These are phyloP conservation scores for Mycena sp. DNA, from an alignment of 1,284 basidiomycete species.

Conservation along the genomic window DNA sequence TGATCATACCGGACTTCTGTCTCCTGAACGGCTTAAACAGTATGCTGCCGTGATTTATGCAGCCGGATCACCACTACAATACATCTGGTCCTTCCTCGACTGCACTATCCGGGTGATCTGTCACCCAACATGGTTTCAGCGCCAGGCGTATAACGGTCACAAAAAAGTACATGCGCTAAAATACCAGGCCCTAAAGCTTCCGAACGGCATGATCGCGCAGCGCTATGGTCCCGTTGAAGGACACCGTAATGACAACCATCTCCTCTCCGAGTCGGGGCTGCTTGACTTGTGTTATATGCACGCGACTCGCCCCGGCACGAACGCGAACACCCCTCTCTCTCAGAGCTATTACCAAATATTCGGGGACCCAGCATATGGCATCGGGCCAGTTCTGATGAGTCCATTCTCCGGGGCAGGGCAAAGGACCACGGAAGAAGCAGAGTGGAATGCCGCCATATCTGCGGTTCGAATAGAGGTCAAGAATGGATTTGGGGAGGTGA, in stretches of 20 bases:
- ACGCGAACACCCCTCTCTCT: slow-evolving; percentile 2
- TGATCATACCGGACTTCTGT: no score
- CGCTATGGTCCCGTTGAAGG: no score
- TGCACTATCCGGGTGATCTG: no score
- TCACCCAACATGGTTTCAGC: no score
- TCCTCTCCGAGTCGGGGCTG: slow-evolving; percentile 27
- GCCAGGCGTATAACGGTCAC: no score
- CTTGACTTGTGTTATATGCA: slow-evolving; percentile 9
- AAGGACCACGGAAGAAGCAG: slow-evolving; percentile 24
- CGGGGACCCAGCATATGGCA: slow-evolving; percentile 40
- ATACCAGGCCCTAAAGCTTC: no score
- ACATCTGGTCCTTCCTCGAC: no score
- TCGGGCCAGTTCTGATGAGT: slow-evolving; percentile 31
- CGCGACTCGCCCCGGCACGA: neutral
- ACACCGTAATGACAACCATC: slow-evolving; percentile 31
- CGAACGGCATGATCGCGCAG: no score
- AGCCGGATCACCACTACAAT: no score
- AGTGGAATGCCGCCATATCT: slow-evolving; percentile 34
- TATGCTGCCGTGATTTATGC: no score
- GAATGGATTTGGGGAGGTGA: slow-evolving; percentile 35
- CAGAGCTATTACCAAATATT: slow-evolving; percentile 32
- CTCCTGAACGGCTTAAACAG: no score
- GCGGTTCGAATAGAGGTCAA: slow-evolving; percentile 35
- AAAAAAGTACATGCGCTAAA: no score
- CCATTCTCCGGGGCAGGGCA: slow-evolving; percentile 30